phyloP scores from a whole-genome alignment of 768 basidiomycete genomes.

The Podaxis mareebaensis region DNA sequence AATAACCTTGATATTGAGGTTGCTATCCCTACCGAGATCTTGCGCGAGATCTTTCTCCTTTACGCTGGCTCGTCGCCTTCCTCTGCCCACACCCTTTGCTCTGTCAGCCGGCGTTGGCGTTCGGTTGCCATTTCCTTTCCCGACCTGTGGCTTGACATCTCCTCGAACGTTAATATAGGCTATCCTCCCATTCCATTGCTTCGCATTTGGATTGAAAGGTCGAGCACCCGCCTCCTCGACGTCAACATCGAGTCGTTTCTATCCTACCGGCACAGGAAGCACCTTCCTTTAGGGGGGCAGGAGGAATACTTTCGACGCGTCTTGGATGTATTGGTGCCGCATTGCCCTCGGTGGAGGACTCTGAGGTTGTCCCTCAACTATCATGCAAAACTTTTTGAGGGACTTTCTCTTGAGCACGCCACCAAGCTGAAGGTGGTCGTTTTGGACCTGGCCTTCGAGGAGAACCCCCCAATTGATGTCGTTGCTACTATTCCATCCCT shows the following conservation, averaged over 20 bases:
- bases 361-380: neutral
- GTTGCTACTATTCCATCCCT: neutral
- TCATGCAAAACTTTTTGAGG: neutral
- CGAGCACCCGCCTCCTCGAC: neutral
- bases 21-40: neutral
- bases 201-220: neutral
- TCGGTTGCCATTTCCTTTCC: neutral
- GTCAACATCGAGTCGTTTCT: conserved; percentile 15
- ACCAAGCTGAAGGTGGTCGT: neutral
- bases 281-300: neutral
- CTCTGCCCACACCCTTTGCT: neutral
- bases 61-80: neutral
- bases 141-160: neutral
- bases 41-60: neutral
- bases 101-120: neutral
- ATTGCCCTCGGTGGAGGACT: neutral
- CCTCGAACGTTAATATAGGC: neutral
- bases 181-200: neutral
- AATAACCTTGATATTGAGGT: neutral
- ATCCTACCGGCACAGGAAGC: too few relatives aligned
- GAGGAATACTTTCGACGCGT: neutral
- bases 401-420: neutral
- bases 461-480: neutral
- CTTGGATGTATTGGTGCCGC: neutral
- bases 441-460: neutral